Conservation (phyloP, 108 stramenopile genomes). For the Nannochloropsis oceanica region DNA sequence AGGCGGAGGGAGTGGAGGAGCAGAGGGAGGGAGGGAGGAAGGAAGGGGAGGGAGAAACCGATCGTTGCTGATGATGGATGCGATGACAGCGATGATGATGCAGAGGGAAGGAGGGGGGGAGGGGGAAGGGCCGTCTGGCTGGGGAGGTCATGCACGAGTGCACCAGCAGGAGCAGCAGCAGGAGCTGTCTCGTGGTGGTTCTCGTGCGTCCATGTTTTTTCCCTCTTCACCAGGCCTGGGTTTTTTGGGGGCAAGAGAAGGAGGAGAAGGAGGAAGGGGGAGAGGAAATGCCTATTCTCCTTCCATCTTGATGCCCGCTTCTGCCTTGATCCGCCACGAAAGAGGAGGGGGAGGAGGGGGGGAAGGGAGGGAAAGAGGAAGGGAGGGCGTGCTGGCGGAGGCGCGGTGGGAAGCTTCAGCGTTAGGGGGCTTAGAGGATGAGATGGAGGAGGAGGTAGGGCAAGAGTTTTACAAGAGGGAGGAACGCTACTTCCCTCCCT, state of each 20-base stretch:
- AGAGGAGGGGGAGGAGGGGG: neutral
- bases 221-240: too few relatives aligned
- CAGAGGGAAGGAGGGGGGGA: neutral
- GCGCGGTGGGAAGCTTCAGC: neutral
- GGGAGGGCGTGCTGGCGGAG: neutral
- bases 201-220: too few relatives aligned
- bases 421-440: neutral
- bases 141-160: too few relatives aligned
- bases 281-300: too few relatives aligned
- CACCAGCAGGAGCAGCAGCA: too few relatives aligned
- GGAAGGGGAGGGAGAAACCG: too few relatives aligned
- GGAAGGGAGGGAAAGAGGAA: neutral
- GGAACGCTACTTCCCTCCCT: too few relatives aligned
- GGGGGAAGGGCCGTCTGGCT: neutral
- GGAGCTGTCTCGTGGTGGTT: too few relatives aligned
- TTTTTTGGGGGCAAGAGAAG: too few relatives aligned
- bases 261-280: neutral
- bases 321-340: neutral
- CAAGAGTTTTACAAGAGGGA: neutral
- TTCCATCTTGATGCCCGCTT: neutral
- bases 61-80: too few relatives aligned
- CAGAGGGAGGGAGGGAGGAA: neutral
- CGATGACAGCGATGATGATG: neutral
- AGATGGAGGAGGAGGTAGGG: neutral
- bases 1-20: too few relatives aligned